A percentile compares a stretch with the other conserved stretches of the same genome.
Evolutionary conservation across 805 yeast species (phyloP).

Genomic region (Brettanomyces nanus): DNA sequence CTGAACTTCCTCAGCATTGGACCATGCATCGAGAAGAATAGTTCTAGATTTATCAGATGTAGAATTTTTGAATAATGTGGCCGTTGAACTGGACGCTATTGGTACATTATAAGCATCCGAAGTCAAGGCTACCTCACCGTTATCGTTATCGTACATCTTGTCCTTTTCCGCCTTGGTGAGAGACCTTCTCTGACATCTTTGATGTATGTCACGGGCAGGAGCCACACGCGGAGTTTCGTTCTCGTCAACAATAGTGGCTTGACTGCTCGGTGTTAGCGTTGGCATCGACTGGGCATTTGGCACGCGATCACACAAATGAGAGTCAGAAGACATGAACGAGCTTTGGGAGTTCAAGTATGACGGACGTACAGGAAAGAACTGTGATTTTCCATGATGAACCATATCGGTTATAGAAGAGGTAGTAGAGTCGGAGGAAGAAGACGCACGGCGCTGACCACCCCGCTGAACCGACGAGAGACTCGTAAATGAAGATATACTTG

Average conservation of each 20-base stretch:
- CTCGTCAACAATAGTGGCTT: background rate
- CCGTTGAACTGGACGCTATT: conserved; percentile 30
- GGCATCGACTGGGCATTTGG: conserved; percentile 1
- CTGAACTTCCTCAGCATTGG: conserved; percentile 13
- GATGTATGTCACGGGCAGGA: background rate
- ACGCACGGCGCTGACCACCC: too few species aligned
- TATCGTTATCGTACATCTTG: conserved; percentile 24
- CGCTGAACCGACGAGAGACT: conserved; percentile 1
- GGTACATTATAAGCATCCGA: conserved; percentile 46
- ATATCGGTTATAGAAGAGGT: too few species aligned
- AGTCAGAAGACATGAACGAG: background rate
- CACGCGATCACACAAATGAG: background rate
- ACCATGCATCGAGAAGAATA: conserved; percentile 20
- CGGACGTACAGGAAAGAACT: background rate
- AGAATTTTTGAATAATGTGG: conserved; percentile 20
- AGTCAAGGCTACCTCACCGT: conserved; percentile 25
- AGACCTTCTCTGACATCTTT: conserved; percentile 5
- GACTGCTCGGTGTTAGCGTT: background rate
- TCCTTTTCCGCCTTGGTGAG: conserved; percentile 20
- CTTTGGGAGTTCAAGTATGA: background rate
- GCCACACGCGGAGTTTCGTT: background rate
- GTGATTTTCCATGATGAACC: background rate
- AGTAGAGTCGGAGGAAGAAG: too few species aligned
- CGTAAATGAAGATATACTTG: background rate
- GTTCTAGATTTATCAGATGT: conserved; percentile 12